A percentile compares a stretch with the other conserved stretches of the same genome.
These are phyloP conservation scores for Penicillium glabrum DNA, from an alignment of 2,329 filamentous ascomycete species.

Conservation along the genomic window DNA sequence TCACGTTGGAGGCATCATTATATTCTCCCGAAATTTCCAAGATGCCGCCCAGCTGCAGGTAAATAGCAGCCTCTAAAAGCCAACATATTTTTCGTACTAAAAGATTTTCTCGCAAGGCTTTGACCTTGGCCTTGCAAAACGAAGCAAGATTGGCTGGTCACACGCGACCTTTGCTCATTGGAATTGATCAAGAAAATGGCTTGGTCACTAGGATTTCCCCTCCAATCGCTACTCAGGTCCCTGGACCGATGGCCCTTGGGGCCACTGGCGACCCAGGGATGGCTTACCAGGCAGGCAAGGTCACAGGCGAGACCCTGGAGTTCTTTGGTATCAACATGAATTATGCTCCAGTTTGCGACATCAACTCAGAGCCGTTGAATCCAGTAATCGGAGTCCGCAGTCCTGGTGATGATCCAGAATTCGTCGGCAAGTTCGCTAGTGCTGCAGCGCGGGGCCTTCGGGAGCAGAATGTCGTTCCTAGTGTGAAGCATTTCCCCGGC, in stretches of 20 bases:
- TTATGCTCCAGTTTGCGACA: constrained; percentile 46
- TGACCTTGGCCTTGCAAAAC: constrained; percentile 38
- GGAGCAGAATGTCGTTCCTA: constrained; percentile 42
- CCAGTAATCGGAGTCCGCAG: constrained; percentile 47
- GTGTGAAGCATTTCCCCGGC: constrained; percentile 49
- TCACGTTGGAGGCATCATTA: constrained; percentile 43
- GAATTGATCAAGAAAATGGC: constrained; percentile 49
- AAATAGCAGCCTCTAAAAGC: neutral
- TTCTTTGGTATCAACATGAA: constrained; percentile 49
- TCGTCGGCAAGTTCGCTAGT: constrained; percentile 43
- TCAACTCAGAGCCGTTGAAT: constrained; percentile 47
- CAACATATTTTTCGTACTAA: neutral
- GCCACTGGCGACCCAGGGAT: constrained; percentile 39
- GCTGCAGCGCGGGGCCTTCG: constrained; percentile 39
- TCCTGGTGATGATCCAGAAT: constrained; percentile 43
- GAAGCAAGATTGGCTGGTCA: constrained; percentile 42
- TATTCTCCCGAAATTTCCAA: constrained; percentile 45
- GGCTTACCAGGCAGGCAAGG: constrained; percentile 36
- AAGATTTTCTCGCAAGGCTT: constrained; percentile 16
- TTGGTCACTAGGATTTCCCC: constrained; percentile 44
- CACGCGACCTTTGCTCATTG: constrained; percentile 43
- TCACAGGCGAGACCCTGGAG: constrained; percentile 41
- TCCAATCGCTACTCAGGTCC: constrained; percentile 41
- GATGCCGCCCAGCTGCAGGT: constrained; percentile 41
- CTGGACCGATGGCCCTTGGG: constrained; percentile 47